These are phyloP conservation scores for Trichoderma erinaceum DNA, from an alignment of 495 filamentous ascomycete genomes.

Conservation along the genomic window DNA sequence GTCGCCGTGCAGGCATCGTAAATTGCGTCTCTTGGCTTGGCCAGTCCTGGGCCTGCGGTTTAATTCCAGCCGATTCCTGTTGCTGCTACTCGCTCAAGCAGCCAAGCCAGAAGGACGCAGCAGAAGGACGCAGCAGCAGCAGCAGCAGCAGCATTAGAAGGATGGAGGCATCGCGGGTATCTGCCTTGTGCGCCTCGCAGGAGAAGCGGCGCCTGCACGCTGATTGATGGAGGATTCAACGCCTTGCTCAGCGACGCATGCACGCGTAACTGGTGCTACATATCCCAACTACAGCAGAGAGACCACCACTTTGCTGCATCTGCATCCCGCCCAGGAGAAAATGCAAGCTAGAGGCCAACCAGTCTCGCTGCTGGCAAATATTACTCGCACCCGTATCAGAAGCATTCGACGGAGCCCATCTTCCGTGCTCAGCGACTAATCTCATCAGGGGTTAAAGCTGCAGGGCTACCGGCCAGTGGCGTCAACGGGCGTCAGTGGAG, in stretches of 20 bases:
- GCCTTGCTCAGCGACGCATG: background rate
- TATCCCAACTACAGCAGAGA: background rate
- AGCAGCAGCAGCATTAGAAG: background rate
- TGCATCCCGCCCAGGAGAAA: no score
- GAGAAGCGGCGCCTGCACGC: background rate
- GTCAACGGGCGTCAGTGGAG: slow-evolving; percentile 1
- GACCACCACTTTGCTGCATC: background rate
- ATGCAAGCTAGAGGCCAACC: no score
- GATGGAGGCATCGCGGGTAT: background rate
- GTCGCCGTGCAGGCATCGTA: background rate
- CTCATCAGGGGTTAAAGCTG: background rate
- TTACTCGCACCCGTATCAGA: slow-evolving; percentile 1
- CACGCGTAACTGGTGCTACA: background rate
- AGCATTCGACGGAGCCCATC: background rate
- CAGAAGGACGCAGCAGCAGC: background rate
- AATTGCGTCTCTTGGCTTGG: background rate
- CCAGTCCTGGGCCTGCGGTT: background rate
- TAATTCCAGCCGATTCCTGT: background rate
- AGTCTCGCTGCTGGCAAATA: background rate
- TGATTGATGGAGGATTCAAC: background rate
- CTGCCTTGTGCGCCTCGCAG: background rate
- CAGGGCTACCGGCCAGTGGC: slow-evolving; percentile 11
- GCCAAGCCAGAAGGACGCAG: background rate
- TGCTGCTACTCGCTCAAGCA: no score
- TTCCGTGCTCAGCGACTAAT: background rate